A percentile compares a stretch with the other conserved stretches of the same genome.
phyloP scores from a whole-genome alignment of 2,329 filamentous ascomycete species.

The Hypoxylon sp. region DNA sequence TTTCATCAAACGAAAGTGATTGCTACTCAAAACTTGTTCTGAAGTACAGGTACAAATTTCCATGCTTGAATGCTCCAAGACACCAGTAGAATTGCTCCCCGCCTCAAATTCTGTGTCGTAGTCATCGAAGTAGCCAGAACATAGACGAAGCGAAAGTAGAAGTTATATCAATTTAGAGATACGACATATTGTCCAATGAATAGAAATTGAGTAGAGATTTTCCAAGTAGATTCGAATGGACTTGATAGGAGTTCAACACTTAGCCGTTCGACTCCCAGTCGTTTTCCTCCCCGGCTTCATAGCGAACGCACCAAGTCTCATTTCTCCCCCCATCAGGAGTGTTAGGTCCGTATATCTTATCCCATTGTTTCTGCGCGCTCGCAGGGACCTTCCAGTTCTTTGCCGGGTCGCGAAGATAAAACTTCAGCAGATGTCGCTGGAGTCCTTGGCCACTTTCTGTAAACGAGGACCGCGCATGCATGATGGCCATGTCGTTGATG shows the following conservation, averaged over 20 bases:
- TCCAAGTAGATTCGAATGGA: neutral
- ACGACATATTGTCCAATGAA: constrained; percentile 5
- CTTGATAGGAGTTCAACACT: neutral
- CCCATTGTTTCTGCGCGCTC: constrained; percentile 20
- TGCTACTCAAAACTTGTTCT: constrained; percentile 1
- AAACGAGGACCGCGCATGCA: constrained; percentile 27
- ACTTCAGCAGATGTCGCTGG: constrained; percentile 30
- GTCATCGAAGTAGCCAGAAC: neutral
- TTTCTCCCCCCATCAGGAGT: constrained; percentile 20
- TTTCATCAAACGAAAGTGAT: constrained; percentile 10
- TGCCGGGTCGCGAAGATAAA: constrained; percentile 29
- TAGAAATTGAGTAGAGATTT: neutral
- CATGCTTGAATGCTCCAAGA: constrained; percentile 4
- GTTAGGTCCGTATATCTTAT: constrained; percentile 34
- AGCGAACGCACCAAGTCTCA: constrained; percentile 26
- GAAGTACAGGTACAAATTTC: neutral
- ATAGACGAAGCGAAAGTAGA: neutral
- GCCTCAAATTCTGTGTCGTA: constrained; percentile 8
- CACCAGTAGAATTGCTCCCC: neutral
- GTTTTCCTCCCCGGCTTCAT: constrained; percentile 26
- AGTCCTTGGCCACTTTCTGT: constrained; percentile 10
- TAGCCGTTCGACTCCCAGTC: constrained; percentile 29
- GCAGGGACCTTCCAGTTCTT: constrained; percentile 25
- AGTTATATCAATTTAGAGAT: neutral
- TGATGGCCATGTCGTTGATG: constrained; percentile 35